These are phyloP conservation scores for Diaporthe sp. DNA, from an alignment of 2,329 filamentous ascomycete genomes.

Conservation along the genomic window DNA sequence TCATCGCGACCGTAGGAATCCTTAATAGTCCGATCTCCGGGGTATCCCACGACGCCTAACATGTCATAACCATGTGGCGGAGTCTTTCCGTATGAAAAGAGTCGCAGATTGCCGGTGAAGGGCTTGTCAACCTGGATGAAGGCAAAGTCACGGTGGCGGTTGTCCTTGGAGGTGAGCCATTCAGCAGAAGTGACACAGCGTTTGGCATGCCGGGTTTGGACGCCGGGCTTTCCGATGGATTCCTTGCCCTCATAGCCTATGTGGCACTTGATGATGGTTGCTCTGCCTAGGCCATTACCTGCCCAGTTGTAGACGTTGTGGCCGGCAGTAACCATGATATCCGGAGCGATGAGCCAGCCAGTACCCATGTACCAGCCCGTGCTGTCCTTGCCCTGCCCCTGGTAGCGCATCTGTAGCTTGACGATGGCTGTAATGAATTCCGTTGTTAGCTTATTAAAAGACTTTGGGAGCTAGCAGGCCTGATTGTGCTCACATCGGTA, in stretches of 20 bases:
- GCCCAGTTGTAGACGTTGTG: constrained; percentile 6
- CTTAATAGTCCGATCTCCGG: background rate
- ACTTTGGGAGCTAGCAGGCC: background rate
- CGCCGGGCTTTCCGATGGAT: background rate
- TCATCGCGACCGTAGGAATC: background rate
- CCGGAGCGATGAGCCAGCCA: background rate
- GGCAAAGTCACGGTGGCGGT: background rate
- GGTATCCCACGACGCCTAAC: background rate
- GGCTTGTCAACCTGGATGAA: constrained; percentile 7
- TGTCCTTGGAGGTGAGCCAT: constrained; percentile 3
- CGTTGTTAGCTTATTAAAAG: background rate
- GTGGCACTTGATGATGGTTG: background rate
- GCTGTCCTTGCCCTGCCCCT: background rate
- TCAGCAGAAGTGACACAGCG: constrained; percentile 5
- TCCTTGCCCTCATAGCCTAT: background rate
- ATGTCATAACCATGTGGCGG: background rate
- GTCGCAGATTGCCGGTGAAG: background rate
- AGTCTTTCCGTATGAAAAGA: background rate
- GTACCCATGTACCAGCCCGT: background rate
- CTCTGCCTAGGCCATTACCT: background rate
- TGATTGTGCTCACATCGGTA: background rate
- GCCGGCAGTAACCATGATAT: background rate
- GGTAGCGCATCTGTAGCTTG: constrained; percentile 6
- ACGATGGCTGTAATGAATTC: background rate
- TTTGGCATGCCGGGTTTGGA: background rate